These are phyloP conservation scores for Penicillium nordicum DNA, from an alignment of 2,329 filamentous ascomycete species.

Conservation along the genomic window DNA sequence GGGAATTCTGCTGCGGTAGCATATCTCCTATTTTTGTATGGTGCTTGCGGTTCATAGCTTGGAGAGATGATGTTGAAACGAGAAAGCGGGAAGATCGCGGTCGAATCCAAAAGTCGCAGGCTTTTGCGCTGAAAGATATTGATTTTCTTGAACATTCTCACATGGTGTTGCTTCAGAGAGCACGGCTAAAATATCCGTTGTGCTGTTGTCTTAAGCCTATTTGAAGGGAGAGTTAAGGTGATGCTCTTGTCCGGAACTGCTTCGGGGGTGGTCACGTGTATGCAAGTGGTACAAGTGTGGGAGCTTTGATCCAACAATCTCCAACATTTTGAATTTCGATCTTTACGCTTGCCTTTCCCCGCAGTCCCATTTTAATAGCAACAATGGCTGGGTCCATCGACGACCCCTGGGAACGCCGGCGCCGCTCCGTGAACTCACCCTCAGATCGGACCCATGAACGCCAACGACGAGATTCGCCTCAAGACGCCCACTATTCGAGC, in stretches of 20 bases:
- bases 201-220: constrained; percentile 9
- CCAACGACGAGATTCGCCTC: constrained; percentile 20
- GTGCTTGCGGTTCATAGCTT: constrained; percentile 15
- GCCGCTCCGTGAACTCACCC: constrained; percentile 22
- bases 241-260: not conserved
- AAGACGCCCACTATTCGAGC: constrained; percentile 23
- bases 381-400: constrained; percentile 30
- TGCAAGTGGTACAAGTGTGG: not conserved
- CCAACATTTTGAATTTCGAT: not conserved
- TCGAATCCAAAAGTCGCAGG: constrained; percentile 34
- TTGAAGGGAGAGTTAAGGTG: not conserved
- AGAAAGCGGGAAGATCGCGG: constrained; percentile 19
- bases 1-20: constrained; percentile 34
- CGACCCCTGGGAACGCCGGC: constrained; percentile 18
- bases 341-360: not conserved
- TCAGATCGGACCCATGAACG: constrained; percentile 21
- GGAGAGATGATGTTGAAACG: constrained; percentile 23
- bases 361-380: not conserved
- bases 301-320: not conserved
- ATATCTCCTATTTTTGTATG: constrained; percentile 25
- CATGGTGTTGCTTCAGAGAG: constrained; percentile 28
- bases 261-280: constrained; percentile 17
- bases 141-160: constrained; percentile 49
- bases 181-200: constrained; percentile 8
- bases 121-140: constrained; percentile 39